These are phyloP conservation scores for Camelina hispida DNA, from an alignment of 345 rosid species.

Conservation along the genomic window DNA sequence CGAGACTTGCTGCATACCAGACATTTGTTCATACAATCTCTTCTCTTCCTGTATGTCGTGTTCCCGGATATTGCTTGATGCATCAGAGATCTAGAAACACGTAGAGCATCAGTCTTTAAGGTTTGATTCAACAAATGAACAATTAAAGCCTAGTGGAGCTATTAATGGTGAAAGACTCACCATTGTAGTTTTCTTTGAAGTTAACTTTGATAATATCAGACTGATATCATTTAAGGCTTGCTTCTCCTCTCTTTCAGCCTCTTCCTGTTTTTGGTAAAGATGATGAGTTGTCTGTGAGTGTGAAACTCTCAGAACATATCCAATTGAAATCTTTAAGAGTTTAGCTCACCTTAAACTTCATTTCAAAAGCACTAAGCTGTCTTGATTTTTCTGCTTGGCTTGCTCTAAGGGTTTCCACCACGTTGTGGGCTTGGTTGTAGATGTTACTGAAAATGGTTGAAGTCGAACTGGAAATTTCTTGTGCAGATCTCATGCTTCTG, in stretches of 20 bases:
- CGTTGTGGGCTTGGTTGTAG: conserved; percentile 58
- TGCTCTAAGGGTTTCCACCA: conserved; percentile 55
- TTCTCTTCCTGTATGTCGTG: conserved; percentile 52
- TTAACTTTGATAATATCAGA: conserved; percentile 62
- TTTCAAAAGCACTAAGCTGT: conserved; percentile 64
- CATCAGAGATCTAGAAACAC: conserved; percentile 63
- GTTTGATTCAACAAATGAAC: background rate
- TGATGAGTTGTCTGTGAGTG: background rate
- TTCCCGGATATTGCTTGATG: conserved; percentile 57
- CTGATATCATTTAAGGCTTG: conserved; percentile 71
- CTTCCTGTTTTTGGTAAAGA: conserved; percentile 60
- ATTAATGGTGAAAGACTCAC: conserved; percentile 47
- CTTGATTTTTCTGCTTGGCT: conserved; percentile 56
- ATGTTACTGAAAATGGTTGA: conserved; percentile 61
- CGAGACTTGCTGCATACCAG: conserved; percentile 64
- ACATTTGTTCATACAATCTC: conserved; percentile 62
- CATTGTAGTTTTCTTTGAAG: conserved; percentile 66
- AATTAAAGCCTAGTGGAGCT: background rate
- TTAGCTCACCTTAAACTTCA: conserved; percentile 60
- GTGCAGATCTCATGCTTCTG: conserved; percentile 62
- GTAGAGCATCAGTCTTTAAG: conserved; percentile 14
- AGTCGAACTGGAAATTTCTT: conserved; percentile 65
- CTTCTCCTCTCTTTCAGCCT: conserved; percentile 75
- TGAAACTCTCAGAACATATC: conserved; percentile 8
- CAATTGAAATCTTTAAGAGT: conserved; percentile 25